phyloP scores from a whole-genome alignment of 106 monocot species.

The Chionographis japonica region DNA sequence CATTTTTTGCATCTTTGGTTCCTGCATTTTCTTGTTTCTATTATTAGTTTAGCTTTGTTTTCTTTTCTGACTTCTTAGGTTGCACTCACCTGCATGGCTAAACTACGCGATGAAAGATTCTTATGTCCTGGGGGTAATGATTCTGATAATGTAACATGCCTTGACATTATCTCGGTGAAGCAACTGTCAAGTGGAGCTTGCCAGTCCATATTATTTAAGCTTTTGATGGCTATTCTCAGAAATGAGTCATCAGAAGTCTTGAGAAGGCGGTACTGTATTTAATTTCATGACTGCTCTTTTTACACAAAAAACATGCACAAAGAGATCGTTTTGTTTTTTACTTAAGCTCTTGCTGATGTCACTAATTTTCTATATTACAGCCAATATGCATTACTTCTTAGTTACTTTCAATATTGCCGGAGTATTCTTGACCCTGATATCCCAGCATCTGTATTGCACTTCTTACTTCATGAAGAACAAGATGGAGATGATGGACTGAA shows the following conservation, averaged over 20 bases:
- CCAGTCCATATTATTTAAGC: slow-evolving; percentile 81
- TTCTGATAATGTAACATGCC: slow-evolving; percentile 76
- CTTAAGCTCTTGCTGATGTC: neutral
- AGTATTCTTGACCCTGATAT: slow-evolving; percentile 89
- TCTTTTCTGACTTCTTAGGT: slow-evolving; percentile 39
- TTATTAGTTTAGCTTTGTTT: slow-evolving; percentile 5
- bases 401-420: slow-evolving; percentile 87
- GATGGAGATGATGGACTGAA: slow-evolving; percentile 73
- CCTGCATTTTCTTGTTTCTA: neutral
- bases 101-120: slow-evolving; percentile 87
- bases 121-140: slow-evolving; percentile 62
- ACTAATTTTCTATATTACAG: slow-evolving; percentile 31
- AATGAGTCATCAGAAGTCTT: slow-evolving; percentile 89
- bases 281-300: slow-evolving; percentile 1
- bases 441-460: slow-evolving; percentile 64
- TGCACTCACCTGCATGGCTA: slow-evolving; percentile 94
- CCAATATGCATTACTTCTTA: slow-evolving; percentile 84
- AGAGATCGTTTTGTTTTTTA: neutral
- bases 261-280: slow-evolving; percentile 62
- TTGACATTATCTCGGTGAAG: slow-evolving; percentile 74
- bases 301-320: neutral
- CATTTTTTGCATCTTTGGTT: neutral
- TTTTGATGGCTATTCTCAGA: slow-evolving; percentile 81
- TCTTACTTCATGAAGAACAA: slow-evolving; percentile 76
- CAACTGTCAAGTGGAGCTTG: slow-evolving; percentile 86